Evolutionary conservation across 495 filamentous ascomycete species (phyloP).

Genomic region (Aspergillus wentii): DNA sequence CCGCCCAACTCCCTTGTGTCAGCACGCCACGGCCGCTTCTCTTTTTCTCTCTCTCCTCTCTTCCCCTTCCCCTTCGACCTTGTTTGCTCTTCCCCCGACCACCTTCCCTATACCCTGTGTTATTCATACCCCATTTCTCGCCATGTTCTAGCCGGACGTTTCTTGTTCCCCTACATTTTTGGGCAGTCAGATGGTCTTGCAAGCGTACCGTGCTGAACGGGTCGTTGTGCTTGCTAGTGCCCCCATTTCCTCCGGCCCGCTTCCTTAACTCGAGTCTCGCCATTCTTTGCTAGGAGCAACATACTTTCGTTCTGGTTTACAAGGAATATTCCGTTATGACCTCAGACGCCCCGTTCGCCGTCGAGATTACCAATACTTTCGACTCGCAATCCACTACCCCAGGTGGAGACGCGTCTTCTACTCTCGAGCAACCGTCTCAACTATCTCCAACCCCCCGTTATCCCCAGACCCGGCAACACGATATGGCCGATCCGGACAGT

Average conservation of each 20-base stretch:
- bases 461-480: slow-evolving; percentile 17
- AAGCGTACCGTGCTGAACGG: slow-evolving; percentile 21
- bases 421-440: slow-evolving; percentile 1
- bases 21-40: slow-evolving; percentile 30
- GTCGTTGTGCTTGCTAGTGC: no score
- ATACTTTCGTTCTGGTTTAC: not conserved
- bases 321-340: slow-evolving; percentile 10
- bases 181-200: slow-evolving; percentile 24
- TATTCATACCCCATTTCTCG: not conserved
- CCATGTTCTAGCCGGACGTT: slow-evolving; percentile 15
- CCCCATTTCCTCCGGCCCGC: slow-evolving; percentile 12
- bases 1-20: slow-evolving; percentile 33
- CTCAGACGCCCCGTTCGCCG: slow-evolving; percentile 12
- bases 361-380: slow-evolving; percentile 9
- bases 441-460: slow-evolving; percentile 8
- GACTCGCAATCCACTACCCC: slow-evolving; percentile 8
- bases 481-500: slow-evolving; percentile 29
- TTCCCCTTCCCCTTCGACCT: slow-evolving; percentile 1
- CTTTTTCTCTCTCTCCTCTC: slow-evolving; percentile 5
- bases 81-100: slow-evolving; percentile 1
- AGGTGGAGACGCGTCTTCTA: slow-evolving; percentile 18
- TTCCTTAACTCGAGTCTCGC: slow-evolving; percentile 6
- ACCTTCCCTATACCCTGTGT: not conserved
- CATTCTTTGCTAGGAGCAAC: not conserved
- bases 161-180: slow-evolving; percentile 6